Evolutionary conservation across 169 alveolate species (phyloP).

Genomic region (Plasmodium reichenowi): DNA sequence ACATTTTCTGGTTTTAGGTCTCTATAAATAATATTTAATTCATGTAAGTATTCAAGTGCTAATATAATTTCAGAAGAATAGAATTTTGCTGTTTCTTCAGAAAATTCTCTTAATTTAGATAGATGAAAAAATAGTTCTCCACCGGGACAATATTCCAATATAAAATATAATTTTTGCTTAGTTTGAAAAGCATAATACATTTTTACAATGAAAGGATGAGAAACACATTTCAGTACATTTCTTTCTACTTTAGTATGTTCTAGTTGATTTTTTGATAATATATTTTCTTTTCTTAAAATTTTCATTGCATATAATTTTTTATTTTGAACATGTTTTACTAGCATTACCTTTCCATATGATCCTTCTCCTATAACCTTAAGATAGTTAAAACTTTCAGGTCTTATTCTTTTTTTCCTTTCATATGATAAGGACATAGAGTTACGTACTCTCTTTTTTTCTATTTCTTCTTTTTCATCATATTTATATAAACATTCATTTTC

Average conservation of each 20-base stretch:
- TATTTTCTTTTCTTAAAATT: constrained; percentile 81
- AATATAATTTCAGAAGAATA: constrained; percentile 85
- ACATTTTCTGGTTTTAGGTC: constrained; percentile 91
- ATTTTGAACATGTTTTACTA: constrained; percentile 60
- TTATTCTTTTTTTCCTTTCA: constrained; percentile 30
- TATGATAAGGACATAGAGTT: constrained; percentile 39
- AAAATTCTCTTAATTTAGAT: constrained; percentile 74
- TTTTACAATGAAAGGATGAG: constrained; percentile 88
- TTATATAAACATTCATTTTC: constrained; percentile 25
- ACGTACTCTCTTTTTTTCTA: constrained; percentile 3
- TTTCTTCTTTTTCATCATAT: constrained; percentile 56
- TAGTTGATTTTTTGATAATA: constrained; percentile 79
- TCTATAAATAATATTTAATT: constrained; percentile 85
- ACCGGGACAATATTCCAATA: constrained; percentile 88
- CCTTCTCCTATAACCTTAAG: constrained; percentile 93
- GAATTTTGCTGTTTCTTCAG: constrained; percentile 79
- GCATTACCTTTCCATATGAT: constrained; percentile 93
- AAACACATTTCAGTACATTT: constrained; percentile 77
- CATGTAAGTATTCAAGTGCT: constrained; percentile 87
- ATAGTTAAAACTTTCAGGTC: constrained; percentile 89
- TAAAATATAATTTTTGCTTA: constrained; percentile 80
- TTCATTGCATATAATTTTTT: constrained; percentile 80
- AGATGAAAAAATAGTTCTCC: constrained; percentile 87
- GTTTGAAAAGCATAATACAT: constrained; percentile 86
- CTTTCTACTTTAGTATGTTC: constrained; percentile 82